Base-by-base conservation (phyloP, 148 eudicot genomes). In the Fagopyrum tataricum region DNA sequence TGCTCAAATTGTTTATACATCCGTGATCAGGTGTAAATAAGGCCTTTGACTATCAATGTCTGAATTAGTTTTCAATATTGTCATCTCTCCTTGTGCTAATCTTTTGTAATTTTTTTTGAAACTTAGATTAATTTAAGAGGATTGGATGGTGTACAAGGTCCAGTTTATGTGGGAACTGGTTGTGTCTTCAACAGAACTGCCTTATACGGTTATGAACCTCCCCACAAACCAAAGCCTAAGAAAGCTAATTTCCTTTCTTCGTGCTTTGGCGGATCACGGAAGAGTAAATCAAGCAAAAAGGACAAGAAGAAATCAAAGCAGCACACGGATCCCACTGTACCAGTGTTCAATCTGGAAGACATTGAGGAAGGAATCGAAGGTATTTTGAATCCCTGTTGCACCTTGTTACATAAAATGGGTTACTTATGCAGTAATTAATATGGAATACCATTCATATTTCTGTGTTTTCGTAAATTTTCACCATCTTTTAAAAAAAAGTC, bases 341-440 rank as follows among this genome's bases (percentile, higher is more conserved):
- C 86, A 24, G 67, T 83, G 18, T 83, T 78, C 74, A 83, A 81
- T 78, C 77, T 83, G 26, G 86, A 83, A 70, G 86, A 83, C 69
- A 83, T 83, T 13, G 86, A 83, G 79, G 86, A 83, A 74, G 86
- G 86, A 47, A 75, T 83, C 61, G 86, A 83, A 83, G 86, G 86
- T 83, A 31, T 76, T n/a, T 58, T 58, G 8, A 58, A 31, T 17
- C 21, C n/a, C 31, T 23, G 5, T 52, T 2, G 18, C 58, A 52
- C 58, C 6, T n/a, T 52, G 17, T 52, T 52, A 14, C 51, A 11
- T 12, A 47, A 47, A 47, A 47, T 3, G 37, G 37, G 37, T 0
- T 31, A 31, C 37, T 1, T 31, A 0, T 31, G 37, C 2, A 31
- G 37, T 31, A 31, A 31, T 31, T 31, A 31, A 31, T 31, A 12